Evolutionary conservation across 2,329 filamentous ascomycete genomes (phyloP), one percentile per base, ranked within the genome.

Genomic region (Cladosporium sp.): DNA sequence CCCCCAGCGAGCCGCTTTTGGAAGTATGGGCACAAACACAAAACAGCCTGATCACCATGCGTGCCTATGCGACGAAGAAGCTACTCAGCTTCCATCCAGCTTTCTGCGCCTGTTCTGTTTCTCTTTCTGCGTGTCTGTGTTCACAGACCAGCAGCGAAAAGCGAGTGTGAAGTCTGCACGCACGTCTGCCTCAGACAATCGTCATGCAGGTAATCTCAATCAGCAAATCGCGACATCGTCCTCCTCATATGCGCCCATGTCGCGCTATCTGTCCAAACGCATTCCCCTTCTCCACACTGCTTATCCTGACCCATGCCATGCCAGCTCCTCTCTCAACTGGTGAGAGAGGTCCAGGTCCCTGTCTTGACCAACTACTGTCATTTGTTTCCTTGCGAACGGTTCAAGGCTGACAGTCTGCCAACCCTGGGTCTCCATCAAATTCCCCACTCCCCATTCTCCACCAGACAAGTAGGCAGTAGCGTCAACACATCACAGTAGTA

Each of bases 181-280:
- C 22, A 27, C 4, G 22, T 4, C 22, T 27, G 22, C 22, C 22
- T 27, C 22, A 27, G 9, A 27, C 22, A n/a, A 27, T 27, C 22
- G 22, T n/a, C 17, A 22, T 17, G 17, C 37, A 39, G 11, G 19
- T 22, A 39, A 24, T 48, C 45, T 34, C 37, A 40, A 34, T 29
- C 45, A 48, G 27, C 39, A 41, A 38, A 48, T 48, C 17, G 42
- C 42, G 42, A 36, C 30, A 36, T 42, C 20, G 18, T 40, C 40
- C n/a, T 36, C 15, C 30, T 17, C 32, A n/a, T 36, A 13, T 34
- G 29, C 42, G 18, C 42, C 29, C 20, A 11, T 13, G 17, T 36
- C n/a, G 45, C 45, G 45, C 45, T 48, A 48, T 48, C 45, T 48
- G 11, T 32, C 44, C 37, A 48, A 22, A 36, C 44, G 44, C 38